These are phyloP conservation scores for Funneliformis geosporum DNA, from an alignment of 192 early-diverging fungal genomes.

Conservation along the genomic window DNA sequence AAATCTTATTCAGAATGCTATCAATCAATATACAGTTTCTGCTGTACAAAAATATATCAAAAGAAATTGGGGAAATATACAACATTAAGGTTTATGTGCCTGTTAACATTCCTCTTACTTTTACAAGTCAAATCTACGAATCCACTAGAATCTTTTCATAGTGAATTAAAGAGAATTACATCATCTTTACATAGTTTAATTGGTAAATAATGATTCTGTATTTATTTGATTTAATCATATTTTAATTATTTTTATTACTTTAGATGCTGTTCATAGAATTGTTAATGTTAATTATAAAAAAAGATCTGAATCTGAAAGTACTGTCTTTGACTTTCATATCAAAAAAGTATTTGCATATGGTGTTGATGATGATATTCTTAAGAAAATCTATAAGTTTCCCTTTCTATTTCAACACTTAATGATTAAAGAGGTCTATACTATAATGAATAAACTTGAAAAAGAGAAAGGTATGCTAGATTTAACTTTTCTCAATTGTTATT, in stretches of 20 bases:
- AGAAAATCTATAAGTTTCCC: background rate
- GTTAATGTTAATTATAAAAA: background rate
- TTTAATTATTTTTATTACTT: too few relatives aligned
- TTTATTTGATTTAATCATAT: too few relatives aligned
- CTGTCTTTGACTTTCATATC: background rate
- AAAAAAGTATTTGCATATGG: background rate
- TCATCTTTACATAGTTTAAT: background rate
- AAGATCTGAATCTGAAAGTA: background rate
- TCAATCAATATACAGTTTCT: background rate
- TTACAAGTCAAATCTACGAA: slow-evolving; percentile 20
- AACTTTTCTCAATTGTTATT: background rate
- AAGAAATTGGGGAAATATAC: background rate
- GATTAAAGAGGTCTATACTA: background rate
- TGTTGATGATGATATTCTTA: background rate
- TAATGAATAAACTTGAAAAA: background rate
- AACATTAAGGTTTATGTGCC: background rate
- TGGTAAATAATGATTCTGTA: too few relatives aligned
- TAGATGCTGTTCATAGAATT: background rate
- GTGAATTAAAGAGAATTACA: background rate
- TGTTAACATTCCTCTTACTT: slow-evolving; percentile 21
- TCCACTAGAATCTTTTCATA: background rate
- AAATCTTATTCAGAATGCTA: background rate
- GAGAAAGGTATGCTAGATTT: background rate
- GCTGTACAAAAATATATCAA: background rate
- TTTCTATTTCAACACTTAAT: background rate